Conservation (phyloP, 2,329 filamentous ascomycete genomes). For the Sarocladiaceae sp. region DNA sequence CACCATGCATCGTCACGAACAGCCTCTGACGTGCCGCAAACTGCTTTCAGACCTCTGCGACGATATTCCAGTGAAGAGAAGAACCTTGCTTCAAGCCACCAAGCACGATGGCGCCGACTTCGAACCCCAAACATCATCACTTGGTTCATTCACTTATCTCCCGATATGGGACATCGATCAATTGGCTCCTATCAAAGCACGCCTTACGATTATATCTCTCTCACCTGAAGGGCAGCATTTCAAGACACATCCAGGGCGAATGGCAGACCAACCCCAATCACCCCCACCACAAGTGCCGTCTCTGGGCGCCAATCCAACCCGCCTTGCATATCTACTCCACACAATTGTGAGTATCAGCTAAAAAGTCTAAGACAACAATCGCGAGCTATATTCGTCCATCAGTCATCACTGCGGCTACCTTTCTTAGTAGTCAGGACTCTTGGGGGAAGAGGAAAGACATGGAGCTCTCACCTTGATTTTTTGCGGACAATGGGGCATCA, state of each 20-base stretch:
- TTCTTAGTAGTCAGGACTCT: too few relatives aligned
- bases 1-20: background rate
- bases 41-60: background rate
- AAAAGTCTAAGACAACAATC: background rate
- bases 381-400: background rate
- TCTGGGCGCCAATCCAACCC: background rate
- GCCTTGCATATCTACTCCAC: slow-evolving; percentile 7
- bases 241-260: background rate
- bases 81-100: background rate
- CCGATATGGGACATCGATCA: background rate
- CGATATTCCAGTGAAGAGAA: background rate
- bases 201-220: background rate
- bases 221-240: background rate
- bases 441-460: background rate
- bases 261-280: background rate
- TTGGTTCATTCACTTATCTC: too few relatives aligned
- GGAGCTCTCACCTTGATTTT: too few relatives aligned
- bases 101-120: background rate
- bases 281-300: background rate
- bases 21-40: background rate
- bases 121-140: too few relatives aligned
- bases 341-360: background rate
- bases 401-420: too few relatives aligned
- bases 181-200: background rate
- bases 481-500: too few relatives aligned